Percentiles rank a stretch among this genome's conserved stretches.
These are phyloP conservation scores for Nannochloropsis gaditana DNA, from an alignment of 108 stramenopile genomes.

Conservation along the genomic window DNA sequence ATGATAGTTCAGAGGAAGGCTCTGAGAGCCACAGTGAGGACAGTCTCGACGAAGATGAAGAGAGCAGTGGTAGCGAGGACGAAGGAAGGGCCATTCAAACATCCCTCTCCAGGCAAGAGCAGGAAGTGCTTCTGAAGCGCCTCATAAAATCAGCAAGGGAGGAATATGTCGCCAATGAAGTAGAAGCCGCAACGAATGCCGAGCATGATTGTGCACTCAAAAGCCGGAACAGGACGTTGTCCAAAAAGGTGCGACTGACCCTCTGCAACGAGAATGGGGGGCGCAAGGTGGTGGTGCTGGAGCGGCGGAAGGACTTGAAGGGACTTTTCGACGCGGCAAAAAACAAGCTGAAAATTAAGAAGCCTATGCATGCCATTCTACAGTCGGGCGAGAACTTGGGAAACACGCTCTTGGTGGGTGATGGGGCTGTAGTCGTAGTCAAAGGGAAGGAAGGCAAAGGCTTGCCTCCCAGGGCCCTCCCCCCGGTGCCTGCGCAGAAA, in stretches of 20 bases:
- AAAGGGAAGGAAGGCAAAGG: background rate
- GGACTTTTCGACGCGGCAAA: background rate
- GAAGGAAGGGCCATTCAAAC: background rate
- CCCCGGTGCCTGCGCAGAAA: background rate
- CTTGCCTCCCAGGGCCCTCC: background rate
- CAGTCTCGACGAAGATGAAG: background rate
- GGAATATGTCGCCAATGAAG: background rate
- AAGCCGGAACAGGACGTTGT: background rate
- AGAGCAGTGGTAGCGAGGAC: background rate
- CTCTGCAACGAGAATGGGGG: background rate
- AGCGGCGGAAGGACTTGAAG: slow-evolving; percentile 1
- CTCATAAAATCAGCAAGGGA: background rate
- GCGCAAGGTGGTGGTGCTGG: slow-evolving; percentile 6
- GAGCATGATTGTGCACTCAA: background rate
- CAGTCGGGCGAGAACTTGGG: background rate
- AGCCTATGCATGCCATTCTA: slow-evolving; percentile 7
- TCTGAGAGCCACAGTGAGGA: background rate
- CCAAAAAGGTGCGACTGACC: background rate
- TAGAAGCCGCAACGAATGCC: background rate
- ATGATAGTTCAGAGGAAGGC: background rate
- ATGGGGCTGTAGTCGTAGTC: background rate
- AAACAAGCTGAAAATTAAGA: background rate
- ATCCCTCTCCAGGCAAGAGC: background rate
- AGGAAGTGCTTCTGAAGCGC: background rate
- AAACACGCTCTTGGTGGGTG: background rate